phyloP scores from a whole-genome alignment of 2,329 filamentous ascomycete species.

The Trichoderma pleuroti region DNA sequence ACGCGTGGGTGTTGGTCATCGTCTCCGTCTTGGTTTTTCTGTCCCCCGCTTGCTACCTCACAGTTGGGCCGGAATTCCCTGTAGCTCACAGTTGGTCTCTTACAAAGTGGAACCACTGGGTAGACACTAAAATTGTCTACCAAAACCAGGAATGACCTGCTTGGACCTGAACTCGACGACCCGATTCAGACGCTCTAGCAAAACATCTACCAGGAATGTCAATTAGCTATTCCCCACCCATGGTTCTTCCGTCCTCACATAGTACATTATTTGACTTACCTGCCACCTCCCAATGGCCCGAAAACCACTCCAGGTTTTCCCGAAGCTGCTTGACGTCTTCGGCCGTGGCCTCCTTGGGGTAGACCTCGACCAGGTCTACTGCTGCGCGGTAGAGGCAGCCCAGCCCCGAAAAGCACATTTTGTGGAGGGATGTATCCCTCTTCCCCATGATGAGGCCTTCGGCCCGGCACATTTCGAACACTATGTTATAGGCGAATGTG shows the following conservation, averaged over 20 bases:
- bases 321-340: neutral
- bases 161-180: neutral
- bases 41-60: no score
- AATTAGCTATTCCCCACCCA: neutral
- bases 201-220: neutral
- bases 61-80: no score
- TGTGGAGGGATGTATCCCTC: neutral
- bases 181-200: neutral
- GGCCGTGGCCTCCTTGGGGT: neutral
- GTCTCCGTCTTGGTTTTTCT: no score
- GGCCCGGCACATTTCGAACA: slow-evolving; percentile 10
- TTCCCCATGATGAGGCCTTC: neutral
- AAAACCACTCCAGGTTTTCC: slow-evolving; percentile 4
- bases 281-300: neutral
- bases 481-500: slow-evolving; percentile 10
- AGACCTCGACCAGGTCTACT: neutral
- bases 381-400: slow-evolving; percentile 11
- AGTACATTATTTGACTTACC: neutral
- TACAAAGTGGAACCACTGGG: no score
- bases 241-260: neutral
- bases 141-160: neutral
- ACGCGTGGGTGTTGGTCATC: no score
- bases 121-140: neutral
- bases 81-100: no score
- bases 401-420: neutral